These are phyloP conservation scores for Corynascus novoguineensis DNA, from an alignment of 495 filamentous ascomycete genomes.

Conservation along the genomic window DNA sequence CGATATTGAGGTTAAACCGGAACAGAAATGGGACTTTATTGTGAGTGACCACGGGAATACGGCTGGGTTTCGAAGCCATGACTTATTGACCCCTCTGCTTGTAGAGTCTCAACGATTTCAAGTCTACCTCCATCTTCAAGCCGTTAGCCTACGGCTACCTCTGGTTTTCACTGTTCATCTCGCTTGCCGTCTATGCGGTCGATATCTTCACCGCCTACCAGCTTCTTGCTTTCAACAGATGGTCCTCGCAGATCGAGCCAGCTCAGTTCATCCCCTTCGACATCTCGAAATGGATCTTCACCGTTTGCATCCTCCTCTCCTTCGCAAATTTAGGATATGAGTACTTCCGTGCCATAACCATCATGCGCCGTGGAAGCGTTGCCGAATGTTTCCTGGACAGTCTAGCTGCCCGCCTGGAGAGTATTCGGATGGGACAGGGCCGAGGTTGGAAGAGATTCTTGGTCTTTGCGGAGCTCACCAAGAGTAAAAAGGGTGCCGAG, in stretches of 20 bases:
- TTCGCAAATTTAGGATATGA: conserved; percentile 71
- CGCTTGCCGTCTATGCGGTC: conserved; percentile 77
- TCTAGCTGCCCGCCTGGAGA: conserved; percentile 74
- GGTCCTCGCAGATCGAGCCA: conserved; percentile 49
- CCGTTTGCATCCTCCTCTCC: conserved; percentile 79
- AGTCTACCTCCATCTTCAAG: conserved; percentile 66
- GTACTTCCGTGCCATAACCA: conserved; percentile 67
- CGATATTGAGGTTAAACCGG: conserved; percentile 57
- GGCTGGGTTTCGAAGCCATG: background rate
- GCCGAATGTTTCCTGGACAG: conserved; percentile 86
- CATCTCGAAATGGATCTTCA: conserved; percentile 81
- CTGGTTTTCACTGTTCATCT: conserved; percentile 70
- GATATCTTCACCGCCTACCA: conserved; percentile 92
- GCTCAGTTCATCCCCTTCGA: conserved; percentile 54
- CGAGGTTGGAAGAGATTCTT: conserved; percentile 81
- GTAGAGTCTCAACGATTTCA: conserved; percentile 90
- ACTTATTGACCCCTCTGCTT: conserved; percentile 11
- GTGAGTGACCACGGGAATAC: conserved; percentile 45
- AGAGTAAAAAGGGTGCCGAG: conserved; percentile 83
- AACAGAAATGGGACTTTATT: conserved; percentile 94
- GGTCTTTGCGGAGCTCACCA: conserved; percentile 87
- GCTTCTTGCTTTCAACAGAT: conserved; percentile 72
- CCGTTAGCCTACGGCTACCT: conserved; percentile 80
- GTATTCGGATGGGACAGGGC: conserved; percentile 59
- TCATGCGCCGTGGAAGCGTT: conserved; percentile 79